Evolutionary conservation across 2,329 filamentous ascomycete genomes (phyloP).

Genomic region (Fusarium sp.): DNA sequence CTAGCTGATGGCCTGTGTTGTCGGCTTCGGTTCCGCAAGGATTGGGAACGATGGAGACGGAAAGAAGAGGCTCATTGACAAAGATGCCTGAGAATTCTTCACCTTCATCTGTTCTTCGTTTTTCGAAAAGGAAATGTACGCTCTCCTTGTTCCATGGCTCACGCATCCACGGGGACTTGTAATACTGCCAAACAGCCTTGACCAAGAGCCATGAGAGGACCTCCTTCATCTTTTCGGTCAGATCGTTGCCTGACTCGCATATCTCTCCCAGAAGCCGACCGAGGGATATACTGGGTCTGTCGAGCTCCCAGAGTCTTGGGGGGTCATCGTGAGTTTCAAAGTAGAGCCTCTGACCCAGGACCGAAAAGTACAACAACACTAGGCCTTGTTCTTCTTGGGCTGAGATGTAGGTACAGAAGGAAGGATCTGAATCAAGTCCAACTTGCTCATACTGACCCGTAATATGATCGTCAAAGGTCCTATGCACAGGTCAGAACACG

Average conservation of each 20-base stretch:
- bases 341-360: background rate
- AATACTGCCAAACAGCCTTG: background rate
- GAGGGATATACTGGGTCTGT: background rate
- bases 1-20: background rate
- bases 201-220: background rate
- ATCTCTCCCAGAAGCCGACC: background rate
- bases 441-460: background rate
- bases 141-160: background rate
- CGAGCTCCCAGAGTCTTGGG: background rate
- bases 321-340: background rate
- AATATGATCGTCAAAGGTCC: no score
- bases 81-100: background rate
- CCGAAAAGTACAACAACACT: background rate
- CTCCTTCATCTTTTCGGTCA: background rate
- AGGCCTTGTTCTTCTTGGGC: background rate
- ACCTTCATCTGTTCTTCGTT: background rate
- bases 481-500: no score
- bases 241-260: background rate
- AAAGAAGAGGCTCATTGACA: background rate
- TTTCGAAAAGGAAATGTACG: background rate
- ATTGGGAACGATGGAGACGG: background rate
- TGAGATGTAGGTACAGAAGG: background rate
- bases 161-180: background rate
- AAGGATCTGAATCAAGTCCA: background rate
- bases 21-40: background rate